Percentiles rank a stretch among this genome's conserved stretches.
phyloP scores from a whole-genome alignment of 768 basidiomycete genomes.

The Boletus rubroflammeus region DNA sequence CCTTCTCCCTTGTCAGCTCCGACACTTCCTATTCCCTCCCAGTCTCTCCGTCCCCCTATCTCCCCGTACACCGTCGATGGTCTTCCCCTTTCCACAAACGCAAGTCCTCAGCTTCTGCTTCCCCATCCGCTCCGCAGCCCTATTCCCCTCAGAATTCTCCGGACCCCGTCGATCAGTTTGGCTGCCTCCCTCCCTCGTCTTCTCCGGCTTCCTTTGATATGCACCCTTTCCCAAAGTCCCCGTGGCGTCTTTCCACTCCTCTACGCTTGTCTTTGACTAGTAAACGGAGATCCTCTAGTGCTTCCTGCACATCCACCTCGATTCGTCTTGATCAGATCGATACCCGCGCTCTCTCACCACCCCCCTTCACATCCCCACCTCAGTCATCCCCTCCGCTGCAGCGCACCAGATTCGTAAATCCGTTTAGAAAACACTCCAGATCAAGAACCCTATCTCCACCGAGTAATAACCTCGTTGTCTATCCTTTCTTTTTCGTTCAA shows the following conservation, averaged over 20 bases:
- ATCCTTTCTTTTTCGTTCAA: background rate
- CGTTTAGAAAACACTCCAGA: slow-evolving; percentile 16
- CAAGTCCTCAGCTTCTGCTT: background rate
- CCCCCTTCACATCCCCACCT: background rate
- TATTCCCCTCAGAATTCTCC: background rate
- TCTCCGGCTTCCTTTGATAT: background rate
- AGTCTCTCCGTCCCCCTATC: background rate
- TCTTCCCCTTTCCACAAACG: slow-evolving; percentile 4
- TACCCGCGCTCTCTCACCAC: background rate
- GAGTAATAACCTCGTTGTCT: slow-evolving; percentile 4
- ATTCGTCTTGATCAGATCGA: background rate
- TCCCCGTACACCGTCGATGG: background rate
- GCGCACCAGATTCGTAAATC: slow-evolving; percentile 15
- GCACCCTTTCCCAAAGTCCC: background rate
- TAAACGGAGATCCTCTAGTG: slow-evolving; percentile 8
- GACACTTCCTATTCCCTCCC: background rate
- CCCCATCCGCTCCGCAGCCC: background rate
- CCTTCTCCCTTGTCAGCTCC: slow-evolving; percentile 1
- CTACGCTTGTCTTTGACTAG: slow-evolving; percentile 7
- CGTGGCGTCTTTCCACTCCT: background rate
- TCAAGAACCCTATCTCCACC: slow-evolving; percentile 15
- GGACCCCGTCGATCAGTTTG: slow-evolving; percentile 4
- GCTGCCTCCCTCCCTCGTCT: background rate
- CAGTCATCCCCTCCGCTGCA: slow-evolving; percentile 1
- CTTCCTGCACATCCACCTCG: background rate